phyloP scores from a whole-genome alignment of 1,139 yeast genomes.

The Pichia sp. region DNA sequence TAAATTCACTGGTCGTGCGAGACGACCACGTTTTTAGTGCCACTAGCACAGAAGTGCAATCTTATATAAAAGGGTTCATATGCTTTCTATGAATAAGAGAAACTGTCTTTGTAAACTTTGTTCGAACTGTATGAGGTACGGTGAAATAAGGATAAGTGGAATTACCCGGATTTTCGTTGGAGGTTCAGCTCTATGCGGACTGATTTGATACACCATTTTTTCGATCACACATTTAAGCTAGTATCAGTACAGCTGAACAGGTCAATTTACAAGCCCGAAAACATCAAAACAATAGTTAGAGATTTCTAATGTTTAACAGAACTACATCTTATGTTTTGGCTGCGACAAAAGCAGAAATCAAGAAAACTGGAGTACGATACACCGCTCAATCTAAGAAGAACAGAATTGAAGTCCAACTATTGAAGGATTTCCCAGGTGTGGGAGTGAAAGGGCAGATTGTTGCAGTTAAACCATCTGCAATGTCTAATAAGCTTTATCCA shows the following conservation, averaged over 20 bases:
- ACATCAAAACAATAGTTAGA: neutral
- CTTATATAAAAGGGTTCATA: too few species aligned
- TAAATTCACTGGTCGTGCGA: conserved; percentile 87
- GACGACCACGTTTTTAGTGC: conserved; percentile 68
- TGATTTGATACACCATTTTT: too few species aligned
- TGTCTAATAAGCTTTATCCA: conserved; percentile 73
- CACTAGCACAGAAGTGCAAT: too few species aligned
- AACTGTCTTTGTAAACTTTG: too few species aligned
- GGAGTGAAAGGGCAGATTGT: conserved; percentile 69
- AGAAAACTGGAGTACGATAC: conserved; percentile 23
- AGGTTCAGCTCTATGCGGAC: too few species aligned
- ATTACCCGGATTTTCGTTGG: neutral
- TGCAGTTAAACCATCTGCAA: conserved; percentile 69
- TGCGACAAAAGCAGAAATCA: conserved; percentile 15
- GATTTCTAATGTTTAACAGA: conserved; percentile 17
- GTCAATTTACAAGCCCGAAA: too few species aligned
- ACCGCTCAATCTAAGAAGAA: conserved; percentile 30
- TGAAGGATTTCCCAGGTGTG: conserved; percentile 53
- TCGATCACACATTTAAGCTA: too few species aligned
- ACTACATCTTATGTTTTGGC: conserved; percentile 12
- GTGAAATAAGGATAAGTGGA: too few species aligned
- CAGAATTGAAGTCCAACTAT: conserved; percentile 62
- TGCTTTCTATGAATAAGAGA: too few species aligned
- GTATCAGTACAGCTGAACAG: too few species aligned
- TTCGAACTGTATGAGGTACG: too few species aligned